Evolutionary conservation across 2,329 filamentous ascomycete species (phyloP), one percentile per base, ranked within the genome.

Genomic region (Talaromyces verruculosus): DNA sequence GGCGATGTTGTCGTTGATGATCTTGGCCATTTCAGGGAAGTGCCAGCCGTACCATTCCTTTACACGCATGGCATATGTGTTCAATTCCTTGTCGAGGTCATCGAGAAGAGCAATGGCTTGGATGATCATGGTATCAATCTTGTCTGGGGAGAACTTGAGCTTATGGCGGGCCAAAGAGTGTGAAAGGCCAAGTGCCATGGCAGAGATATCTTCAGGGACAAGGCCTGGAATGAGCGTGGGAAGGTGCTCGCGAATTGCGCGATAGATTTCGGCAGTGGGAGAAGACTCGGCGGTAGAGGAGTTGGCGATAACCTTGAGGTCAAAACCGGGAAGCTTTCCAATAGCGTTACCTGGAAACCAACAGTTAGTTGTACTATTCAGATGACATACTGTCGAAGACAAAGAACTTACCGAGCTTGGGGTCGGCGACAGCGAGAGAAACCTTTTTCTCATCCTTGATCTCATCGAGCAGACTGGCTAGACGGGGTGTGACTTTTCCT

Each of bases 21-120:
- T 97, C 82, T 93, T 94, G 76, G 92, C 93, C 86, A 99, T 89
- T 84, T 99, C 95, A 47, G 95, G 95, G 84, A 98, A 99, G 82
- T 98, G 95, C 95, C 95, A 99, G 75, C 95, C 95, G 78, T 99
- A 99, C 95, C 95, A 99, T 81, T 99, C 95, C 88, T 98, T 98
- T 68, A 97, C 93, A 79, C 95, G 87, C 95, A 99, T 99, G 70
- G 95, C 94, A 77, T 97, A 98, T 73, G 92, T 95, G 84, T 99
- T 99, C 70, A 99, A 85, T 81, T 99, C 95, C 85, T 99, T 99
- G 84, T 99, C 95, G 68, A 99, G 84, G 70, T 99, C 95, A 77
- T 99, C 95, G 57, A 99, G 85, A 61, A 97, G 87, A 70, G 91
- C 90, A 77, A 99, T 95, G 65, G 93, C 93, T 82, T 99, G 95